Conservation (phyloP, 106 monocot species). For the Allium sativum region DNA sequence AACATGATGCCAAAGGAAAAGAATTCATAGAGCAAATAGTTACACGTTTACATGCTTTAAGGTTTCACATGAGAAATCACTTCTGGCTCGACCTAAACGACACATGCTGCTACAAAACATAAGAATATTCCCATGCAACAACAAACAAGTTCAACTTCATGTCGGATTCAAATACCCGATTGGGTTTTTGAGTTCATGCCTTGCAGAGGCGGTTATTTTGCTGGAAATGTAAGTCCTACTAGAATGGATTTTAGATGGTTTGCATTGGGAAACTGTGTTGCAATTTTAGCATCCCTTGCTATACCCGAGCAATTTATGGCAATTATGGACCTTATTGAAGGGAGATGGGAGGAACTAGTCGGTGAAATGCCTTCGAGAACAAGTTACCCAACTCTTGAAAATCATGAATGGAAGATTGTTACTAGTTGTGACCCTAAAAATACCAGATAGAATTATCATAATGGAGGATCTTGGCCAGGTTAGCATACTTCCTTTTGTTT, state of each 20-base stretch:
- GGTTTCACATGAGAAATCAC: conserved; percentile 72
- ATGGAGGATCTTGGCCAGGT: conserved; percentile 90
- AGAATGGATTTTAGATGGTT: conserved; percentile 92
- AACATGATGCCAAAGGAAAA: conserved; percentile 68
- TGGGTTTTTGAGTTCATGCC: conserved; percentile 95
- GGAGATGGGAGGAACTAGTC: conserved; percentile 77
- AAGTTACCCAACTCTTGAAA: conserved; percentile 58
- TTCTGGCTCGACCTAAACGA: conserved; percentile 86
- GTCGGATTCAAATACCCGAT: conserved; percentile 79
- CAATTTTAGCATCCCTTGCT: conserved; percentile 73
- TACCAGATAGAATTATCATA: conserved; percentile 83
- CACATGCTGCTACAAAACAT: conserved; percentile 73
- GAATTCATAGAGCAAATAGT: conserved; percentile 65
- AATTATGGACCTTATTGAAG: conserved; percentile 89
- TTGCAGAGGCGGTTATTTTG: conserved; percentile 55
- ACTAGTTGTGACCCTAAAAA: conserved; percentile 83
- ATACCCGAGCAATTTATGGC: conserved; percentile 68
- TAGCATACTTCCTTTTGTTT: too few relatives aligned
- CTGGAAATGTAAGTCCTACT: conserved; percentile 71
- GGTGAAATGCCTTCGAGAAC: conserved; percentile 82
- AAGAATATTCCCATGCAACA: conserved; percentile 85
- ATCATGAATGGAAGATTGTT: conserved; percentile 69
- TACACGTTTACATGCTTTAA: conserved; percentile 61
- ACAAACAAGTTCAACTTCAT: conserved; percentile 86
- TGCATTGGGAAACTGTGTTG: conserved; percentile 64